Evolutionary conservation across 2,329 filamentous ascomycete species (phyloP), one percentile per base, ranked within the genome.

Genomic region (Pseudogymnoascus sp.): DNA sequence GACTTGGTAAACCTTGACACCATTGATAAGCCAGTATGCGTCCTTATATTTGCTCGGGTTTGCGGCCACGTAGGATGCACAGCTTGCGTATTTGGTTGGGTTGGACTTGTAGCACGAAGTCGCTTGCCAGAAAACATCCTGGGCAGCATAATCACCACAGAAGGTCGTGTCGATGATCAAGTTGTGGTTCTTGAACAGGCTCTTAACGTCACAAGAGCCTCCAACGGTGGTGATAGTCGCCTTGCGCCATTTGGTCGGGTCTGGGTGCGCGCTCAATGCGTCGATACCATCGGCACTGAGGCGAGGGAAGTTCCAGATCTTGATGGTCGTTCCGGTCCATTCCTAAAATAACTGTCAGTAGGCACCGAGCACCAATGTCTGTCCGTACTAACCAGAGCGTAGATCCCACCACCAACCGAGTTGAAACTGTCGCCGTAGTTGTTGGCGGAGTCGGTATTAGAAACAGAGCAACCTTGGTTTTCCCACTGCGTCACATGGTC

Each of bases 101-200:
- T 89, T 92, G 23, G 81, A 80, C 8, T 76, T 66, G 65, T 87
- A 81, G 63, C 70, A 73, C 70, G 58, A 71, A 14, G 67, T 69
- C 55, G 62, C 55, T 36, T 66, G 25, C 87, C 89, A 96, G 59
- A 87, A 84, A 58, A 77, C 73, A 64, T 66, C 68, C 66, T 68
- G 11, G 55, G 89, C 90, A 6, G 92, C 92, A 89, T 91, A 96
- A 71, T 88, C 85, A 38, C 92, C 92, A 74, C 92, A 96, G 74
- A 96, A 90, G 8, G 88, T 89, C 1, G 86, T 93, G 76, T 93
- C 85, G 73, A 94, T 87, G 67, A 92, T 84, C 66, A 97, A 85
- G 68, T 87, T 83, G 77, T 95, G 82, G 64, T 88, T 75, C 62
- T 78, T 78, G 77, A 97, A 94, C 73, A 87, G 81, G 1, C 75